Base-by-base conservation (phyloP, 306 rosid species). In the Cucumis melo region DNA sequence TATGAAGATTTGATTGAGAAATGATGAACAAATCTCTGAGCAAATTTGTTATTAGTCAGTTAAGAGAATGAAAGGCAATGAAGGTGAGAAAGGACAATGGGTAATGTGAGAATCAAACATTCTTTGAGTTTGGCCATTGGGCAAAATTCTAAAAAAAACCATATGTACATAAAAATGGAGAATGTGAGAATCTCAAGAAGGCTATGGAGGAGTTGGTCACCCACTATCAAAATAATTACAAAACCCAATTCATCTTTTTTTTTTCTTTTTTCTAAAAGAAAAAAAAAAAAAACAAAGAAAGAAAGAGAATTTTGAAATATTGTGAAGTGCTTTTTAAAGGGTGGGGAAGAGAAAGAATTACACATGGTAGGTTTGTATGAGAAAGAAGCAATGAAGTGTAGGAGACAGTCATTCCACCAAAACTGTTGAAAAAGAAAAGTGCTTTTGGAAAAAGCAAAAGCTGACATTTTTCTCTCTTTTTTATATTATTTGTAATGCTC, bases 161-260 rank as follows among this genome's bases (percentile, higher is more conserved):
- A 70, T 23, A 11, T 76, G 79, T 82, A 72, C 51, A 77, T 77
- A 74, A 79, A 75, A 68, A 76, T 64, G 80, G 82, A 85, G 98
- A 93, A 90, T 91, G 88, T 88, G 92, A 82, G 92, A 87, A 91
- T 91, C 97, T 91, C 96, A 87, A 91, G 97, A 75, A 77, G 23
- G 80, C 14, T 20, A 59, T 82, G 89, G 93, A 89, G 89, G 93
- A 89, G 90, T 91, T 87, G 89, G 91, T 87, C 85, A 91, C 87
- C 95, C 87, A 89, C 86, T 73, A 74, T 68, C 32, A 21, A 68
- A 20, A 68, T 68, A 5, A 68, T 42, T 68, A 41, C 55, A 41
- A 63, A 29, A 34, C 44, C 70, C 70, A n/a, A 42, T 70, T 23
- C 38, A 39, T 68, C 21, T 68, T 50, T 65, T 60, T 68, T n/a